A percentile compares a stretch with the other conserved stretches of the same genome.
Conservation (phyloP, 495 filamentous ascomycete species). For the Barbatosphaeria neglecta region DNA sequence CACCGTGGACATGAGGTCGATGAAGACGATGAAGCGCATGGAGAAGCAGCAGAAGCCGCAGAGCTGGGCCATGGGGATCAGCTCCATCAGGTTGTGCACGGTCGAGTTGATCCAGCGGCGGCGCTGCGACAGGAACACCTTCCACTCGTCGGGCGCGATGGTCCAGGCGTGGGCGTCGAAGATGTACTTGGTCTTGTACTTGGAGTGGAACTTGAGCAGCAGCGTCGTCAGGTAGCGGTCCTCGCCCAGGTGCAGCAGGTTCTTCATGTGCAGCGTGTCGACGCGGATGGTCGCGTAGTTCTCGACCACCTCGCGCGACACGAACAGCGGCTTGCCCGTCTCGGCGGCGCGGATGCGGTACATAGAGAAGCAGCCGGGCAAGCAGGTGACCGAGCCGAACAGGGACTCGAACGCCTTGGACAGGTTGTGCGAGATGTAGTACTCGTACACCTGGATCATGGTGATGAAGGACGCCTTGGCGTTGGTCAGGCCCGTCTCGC, state of each 20-base stretch:
- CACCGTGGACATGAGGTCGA: conserved; percentile 84
- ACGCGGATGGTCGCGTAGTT: conserved; percentile 84
- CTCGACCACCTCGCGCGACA: conserved; percentile 80
- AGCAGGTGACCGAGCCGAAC: conserved; percentile 89
- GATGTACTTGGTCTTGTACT: conserved; percentile 97
- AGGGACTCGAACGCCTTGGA: conserved; percentile 91
- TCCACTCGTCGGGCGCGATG: conserved; percentile 85
- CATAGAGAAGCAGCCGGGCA: conserved; percentile 98
- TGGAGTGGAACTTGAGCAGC: conserved; percentile 81
- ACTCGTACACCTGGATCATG: conserved; percentile 99
- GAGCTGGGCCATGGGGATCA: conserved; percentile 83
- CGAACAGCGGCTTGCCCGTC: conserved; percentile 87
- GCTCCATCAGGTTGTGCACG: conserved; percentile 92
- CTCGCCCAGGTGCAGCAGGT: conserved; percentile 85
- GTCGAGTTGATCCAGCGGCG: conserved; percentile 99
- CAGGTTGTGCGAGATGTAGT: conserved; percentile 92
- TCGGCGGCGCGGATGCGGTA: conserved; percentile 92
- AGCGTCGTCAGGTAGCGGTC: conserved; percentile 95
- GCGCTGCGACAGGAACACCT: conserved; percentile 92
- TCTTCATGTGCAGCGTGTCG: conserved; percentile 98
- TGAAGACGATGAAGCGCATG: conserved; percentile 96
- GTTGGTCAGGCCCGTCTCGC: conserved; percentile 88
- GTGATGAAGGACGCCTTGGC: conserved; percentile 86
- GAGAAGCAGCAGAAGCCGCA: conserved; percentile 99
- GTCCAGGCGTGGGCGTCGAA: conserved; percentile 89